phyloP scores from a whole-genome alignment of 441 rosid genomes.

The Macaranga tanarius region DNA sequence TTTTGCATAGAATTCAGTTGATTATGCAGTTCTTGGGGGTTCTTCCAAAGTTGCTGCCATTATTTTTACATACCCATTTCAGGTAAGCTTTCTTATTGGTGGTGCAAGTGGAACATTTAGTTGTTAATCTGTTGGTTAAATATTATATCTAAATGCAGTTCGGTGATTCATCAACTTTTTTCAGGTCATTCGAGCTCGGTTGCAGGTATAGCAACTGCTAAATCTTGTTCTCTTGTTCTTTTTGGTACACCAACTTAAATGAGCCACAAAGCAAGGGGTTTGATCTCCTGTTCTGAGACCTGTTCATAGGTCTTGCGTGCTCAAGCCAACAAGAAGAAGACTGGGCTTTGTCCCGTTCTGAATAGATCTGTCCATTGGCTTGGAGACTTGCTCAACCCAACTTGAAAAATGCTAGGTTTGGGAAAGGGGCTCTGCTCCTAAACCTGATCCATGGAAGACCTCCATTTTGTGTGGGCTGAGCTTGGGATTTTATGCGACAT shows the following conservation, averaged over 20 bases:
- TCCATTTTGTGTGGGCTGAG: not conserved
- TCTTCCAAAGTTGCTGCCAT: conserved; percentile 87
- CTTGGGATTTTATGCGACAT: not conserved
- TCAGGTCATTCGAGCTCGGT: conserved; percentile 86
- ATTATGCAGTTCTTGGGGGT: conserved; percentile 87
- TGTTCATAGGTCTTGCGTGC: too few relatives aligned
- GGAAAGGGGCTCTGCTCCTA: not conserved
- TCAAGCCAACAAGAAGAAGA: too few relatives aligned
- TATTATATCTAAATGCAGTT: conserved; percentile 23
- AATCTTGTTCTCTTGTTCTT: not conserved
- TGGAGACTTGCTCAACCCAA: too few relatives aligned
- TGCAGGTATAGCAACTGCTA: conserved; percentile 55
- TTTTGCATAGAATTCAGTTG: conserved; percentile 61
- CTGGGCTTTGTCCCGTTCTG: too few relatives aligned
- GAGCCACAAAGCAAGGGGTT: not conserved
- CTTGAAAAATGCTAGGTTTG: too few relatives aligned
- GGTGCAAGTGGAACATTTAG: conserved; percentile 8
- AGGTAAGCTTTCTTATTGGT: conserved; percentile 42
- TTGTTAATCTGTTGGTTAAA: conserved; percentile 18
- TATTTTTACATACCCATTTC: conserved; percentile 83
- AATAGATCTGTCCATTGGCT: too few relatives aligned
- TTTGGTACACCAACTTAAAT: not conserved
- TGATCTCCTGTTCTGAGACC: not conserved
- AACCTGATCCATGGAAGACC: not conserved
- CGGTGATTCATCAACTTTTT: conserved; percentile 14